phyloP scores from a whole-genome alignment of 2,329 filamentous ascomycete species.

The Aspergillus arachidicola region DNA sequence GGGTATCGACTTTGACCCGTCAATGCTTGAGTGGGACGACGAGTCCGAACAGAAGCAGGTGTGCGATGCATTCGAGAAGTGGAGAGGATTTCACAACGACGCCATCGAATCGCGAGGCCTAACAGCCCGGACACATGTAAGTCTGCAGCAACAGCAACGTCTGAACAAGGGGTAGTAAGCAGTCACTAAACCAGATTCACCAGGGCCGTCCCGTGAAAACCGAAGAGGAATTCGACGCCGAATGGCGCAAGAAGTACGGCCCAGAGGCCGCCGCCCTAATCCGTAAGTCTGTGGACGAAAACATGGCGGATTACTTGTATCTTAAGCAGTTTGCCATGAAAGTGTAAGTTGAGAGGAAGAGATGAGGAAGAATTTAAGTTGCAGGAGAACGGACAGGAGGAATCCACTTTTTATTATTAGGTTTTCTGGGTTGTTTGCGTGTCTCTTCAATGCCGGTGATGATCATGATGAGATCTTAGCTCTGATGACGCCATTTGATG shows the following conservation, averaged over 20 bases:
- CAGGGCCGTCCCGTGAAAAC: constrained; percentile 37
- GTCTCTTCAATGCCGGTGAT: constrained; percentile 2
- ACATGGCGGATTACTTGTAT: constrained; percentile 64
- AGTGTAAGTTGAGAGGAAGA: constrained; percentile 31
- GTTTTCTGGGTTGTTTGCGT: background rate
- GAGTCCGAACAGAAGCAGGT: constrained; percentile 71
- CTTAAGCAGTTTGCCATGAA: constrained; percentile 67
- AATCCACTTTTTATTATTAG: constrained; percentile 6
- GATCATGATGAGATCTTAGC: constrained; percentile 18
- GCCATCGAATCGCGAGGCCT: constrained; percentile 80
- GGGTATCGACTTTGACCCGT: constrained; percentile 71
- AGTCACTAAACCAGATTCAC: constrained; percentile 12
- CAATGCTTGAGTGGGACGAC: constrained; percentile 84
- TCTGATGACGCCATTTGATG: constrained; percentile 20
- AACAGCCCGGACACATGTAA: constrained; percentile 58
- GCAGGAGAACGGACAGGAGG: background rate
- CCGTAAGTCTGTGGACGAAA: constrained; percentile 60
- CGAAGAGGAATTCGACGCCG: constrained; percentile 59
- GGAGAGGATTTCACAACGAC: constrained; percentile 96
- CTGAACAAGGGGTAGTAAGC: constrained; percentile 8
- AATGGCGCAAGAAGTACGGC: constrained; percentile 65
- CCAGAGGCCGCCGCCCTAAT: constrained; percentile 62
- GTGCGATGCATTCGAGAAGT: constrained; percentile 83
- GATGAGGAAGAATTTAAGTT: constrained; percentile 4
- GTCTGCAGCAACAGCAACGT: constrained; percentile 16